A percentile compares a stretch with the other conserved stretches of the same genome.
These are phyloP conservation scores for Penicillium canariense DNA, from an alignment of 495 filamentous ascomycete genomes.

Conservation along the genomic window DNA sequence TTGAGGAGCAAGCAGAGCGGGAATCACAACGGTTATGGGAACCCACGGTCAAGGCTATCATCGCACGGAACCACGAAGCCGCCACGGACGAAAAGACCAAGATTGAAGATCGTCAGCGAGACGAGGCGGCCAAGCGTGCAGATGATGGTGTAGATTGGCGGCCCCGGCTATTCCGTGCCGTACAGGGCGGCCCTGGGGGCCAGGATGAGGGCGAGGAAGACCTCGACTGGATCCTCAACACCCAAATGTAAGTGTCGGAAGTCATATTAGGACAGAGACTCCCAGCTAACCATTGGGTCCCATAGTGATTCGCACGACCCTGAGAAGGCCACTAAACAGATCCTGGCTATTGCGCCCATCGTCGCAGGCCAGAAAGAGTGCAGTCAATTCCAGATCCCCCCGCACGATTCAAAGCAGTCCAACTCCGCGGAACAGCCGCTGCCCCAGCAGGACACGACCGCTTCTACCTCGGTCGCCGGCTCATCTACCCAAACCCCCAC, in stretches of 20 bases:
- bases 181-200: slow-evolving; percentile 69
- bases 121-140: slow-evolving; percentile 77
- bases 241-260: slow-evolving; percentile 65
- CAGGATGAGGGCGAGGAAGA: slow-evolving; percentile 80
- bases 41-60: slow-evolving; percentile 75
- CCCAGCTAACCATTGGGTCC: not conserved
- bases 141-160: slow-evolving; percentile 87
- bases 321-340: slow-evolving; percentile 76
- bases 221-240: slow-evolving; percentile 93
- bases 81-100: slow-evolving; percentile 95
- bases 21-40: slow-evolving; percentile 90
- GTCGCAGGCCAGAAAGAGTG: slow-evolving; percentile 63
- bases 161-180: slow-evolving; percentile 75
- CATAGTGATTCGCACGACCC: slow-evolving; percentile 65
- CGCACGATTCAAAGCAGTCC: slow-evolving; percentile 20
- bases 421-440: slow-evolving; percentile 7
- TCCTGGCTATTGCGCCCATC: slow-evolving; percentile 82
- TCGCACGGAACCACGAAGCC: slow-evolving; percentile 76
- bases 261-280: not conserved
- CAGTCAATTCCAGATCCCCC: slow-evolving; percentile 43
- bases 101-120: slow-evolving; percentile 88
- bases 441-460: slow-evolving; percentile 12
- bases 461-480: slow-evolving; percentile 25
- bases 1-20: slow-evolving; percentile 84
- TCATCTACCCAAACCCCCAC: slow-evolving; percentile 9